Evolutionary conservation across 2,329 filamentous ascomycete species (phyloP).

Genomic region (Diaporthe longicolla): DNA sequence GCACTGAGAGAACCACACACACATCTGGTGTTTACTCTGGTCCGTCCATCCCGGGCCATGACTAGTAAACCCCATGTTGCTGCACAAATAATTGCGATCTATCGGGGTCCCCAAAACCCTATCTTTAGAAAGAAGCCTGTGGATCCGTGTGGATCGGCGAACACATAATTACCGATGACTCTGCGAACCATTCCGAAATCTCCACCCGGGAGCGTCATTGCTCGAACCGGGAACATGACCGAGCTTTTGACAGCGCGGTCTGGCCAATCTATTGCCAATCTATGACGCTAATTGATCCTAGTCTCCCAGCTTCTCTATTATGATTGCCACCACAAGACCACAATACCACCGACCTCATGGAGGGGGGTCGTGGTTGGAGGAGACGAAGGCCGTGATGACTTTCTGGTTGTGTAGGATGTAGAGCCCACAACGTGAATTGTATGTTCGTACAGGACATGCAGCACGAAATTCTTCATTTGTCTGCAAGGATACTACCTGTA

Average conservation of each 20-base stretch:
- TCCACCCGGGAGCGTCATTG: constrained; percentile 20
- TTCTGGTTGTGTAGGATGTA: neutral
- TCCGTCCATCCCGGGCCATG: neutral
- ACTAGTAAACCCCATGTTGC: neutral
- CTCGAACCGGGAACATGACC: neutral
- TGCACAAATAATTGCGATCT: neutral
- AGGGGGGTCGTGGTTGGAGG: no score
- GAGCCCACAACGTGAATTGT: neutral
- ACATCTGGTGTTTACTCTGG: neutral
- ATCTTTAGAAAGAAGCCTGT: neutral
- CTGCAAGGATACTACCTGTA: no score
- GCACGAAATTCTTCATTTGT: neutral
- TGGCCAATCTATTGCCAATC: constrained; percentile 15
- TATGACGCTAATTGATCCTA: neutral
- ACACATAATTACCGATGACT: neutral
- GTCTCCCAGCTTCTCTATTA: no score
- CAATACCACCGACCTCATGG: neutral
- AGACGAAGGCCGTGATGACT: neutral
- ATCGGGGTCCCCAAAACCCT: neutral
- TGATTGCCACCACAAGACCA: neutral
- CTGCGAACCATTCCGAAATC: constrained; percentile 4
- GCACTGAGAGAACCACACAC: no score
- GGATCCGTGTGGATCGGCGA: neutral
- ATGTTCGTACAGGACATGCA: neutral
- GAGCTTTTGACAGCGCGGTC: neutral